Evolutionary conservation across 768 basidiomycete species (phyloP).

Genomic region (Suillus tomentosus): DNA sequence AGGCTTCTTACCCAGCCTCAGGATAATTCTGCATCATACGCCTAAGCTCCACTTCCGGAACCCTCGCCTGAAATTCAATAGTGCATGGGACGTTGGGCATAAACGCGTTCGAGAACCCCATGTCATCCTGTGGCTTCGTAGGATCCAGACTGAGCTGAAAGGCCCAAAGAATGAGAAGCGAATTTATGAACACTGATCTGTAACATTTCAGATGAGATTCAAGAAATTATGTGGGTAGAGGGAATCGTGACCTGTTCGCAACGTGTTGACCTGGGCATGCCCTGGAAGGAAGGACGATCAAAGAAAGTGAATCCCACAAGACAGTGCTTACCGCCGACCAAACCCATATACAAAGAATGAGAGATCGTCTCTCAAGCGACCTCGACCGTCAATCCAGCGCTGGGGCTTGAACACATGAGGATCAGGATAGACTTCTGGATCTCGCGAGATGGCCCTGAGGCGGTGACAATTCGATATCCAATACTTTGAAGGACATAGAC

Average conservation of each 20-base stretch:
- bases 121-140: conserved; percentile 1
- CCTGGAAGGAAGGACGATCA: background rate
- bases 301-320: background rate
- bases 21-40: background rate
- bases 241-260: background rate
- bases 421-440: background rate
- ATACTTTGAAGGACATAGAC: background rate
- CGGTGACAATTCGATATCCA: background rate
- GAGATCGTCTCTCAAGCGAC: background rate
- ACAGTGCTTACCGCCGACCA: background rate
- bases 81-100: background rate
- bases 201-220: background rate
- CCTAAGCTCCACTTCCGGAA: background rate
- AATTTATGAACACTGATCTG: conserved; percentile 1
- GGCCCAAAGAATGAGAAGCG: background rate
- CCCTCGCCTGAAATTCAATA: background rate
- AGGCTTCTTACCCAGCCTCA: background rate
- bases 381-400: background rate
- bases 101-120: background rate
- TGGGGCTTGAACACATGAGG: background rate
- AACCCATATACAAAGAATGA: background rate
- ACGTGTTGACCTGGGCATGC: conserved; percentile 1
- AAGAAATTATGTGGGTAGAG: background rate
- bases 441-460: conserved; percentile 1
- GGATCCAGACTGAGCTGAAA: background rate